phyloP scores from a whole-genome alignment of 169 alveolate species.

The Miamiensis avidus region DNA sequence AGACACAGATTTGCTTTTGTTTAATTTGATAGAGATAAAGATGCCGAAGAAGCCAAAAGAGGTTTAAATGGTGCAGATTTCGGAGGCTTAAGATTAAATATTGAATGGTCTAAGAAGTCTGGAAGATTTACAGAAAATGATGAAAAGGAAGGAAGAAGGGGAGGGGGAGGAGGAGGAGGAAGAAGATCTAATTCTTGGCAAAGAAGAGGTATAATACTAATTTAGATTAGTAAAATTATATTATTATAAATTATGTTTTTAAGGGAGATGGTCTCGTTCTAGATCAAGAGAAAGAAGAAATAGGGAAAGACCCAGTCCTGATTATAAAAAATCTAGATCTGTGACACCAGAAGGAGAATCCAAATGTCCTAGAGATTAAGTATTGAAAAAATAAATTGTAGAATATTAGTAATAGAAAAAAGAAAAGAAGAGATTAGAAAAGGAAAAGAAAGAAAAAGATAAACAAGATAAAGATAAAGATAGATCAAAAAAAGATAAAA shows the following conservation, averaged over 20 bases:
- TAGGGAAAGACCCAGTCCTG: neutral
- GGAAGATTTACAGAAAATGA: conserved; percentile 51
- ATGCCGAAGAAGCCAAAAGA: conserved; percentile 45
- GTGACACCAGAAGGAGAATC: neutral
- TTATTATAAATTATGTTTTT: too few relatives aligned
- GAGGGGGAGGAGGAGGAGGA: neutral
- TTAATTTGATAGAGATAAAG: conserved; percentile 35
- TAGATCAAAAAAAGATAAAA: neutral
- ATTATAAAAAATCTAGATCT: neutral
- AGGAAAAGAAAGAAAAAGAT: neutral
- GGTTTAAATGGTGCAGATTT: conserved; percentile 40
- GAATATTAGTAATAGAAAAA: too few relatives aligned
- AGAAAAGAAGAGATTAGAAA: neutral
- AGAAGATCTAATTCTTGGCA: conserved; percentile 29
- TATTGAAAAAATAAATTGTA: too few relatives aligned
- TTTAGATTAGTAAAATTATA: too few relatives aligned
- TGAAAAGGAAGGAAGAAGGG: conserved; percentile 14
- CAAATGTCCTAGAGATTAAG: neutral
- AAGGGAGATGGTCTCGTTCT: neutral
- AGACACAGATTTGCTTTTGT: conserved; percentile 49
- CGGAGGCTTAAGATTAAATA: conserved; percentile 44
- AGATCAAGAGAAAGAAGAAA: neutral
- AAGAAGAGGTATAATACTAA: too few relatives aligned
- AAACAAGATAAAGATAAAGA: neutral
- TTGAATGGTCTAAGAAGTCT: conserved; percentile 49